phyloP scores from a whole-genome alignment of 1,284 basidiomycete genomes.

The Melanopsichium pennsylvanicum region DNA sequence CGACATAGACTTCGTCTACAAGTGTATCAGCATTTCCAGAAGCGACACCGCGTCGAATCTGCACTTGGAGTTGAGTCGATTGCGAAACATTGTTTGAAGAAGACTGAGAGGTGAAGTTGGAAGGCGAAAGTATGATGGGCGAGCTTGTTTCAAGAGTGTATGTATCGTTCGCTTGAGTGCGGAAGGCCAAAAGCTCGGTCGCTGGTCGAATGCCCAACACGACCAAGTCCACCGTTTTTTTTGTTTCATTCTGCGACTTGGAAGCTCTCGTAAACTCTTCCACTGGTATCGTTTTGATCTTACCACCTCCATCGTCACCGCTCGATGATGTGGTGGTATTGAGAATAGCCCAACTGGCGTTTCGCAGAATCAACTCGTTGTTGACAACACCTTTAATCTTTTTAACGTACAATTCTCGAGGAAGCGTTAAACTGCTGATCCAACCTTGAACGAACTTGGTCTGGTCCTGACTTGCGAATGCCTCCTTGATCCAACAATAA shows the following conservation, averaged over 20 bases:
- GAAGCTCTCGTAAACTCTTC: slow-evolving; percentile 3
- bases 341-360: slow-evolving; percentile 34
- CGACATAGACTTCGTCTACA: slow-evolving; percentile 20
- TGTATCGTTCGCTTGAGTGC: slow-evolving; percentile 14
- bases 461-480: slow-evolving; percentile 18
- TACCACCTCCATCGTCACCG: too few relatives aligned
- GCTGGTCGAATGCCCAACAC: slow-evolving; percentile 28
- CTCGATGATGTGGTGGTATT: slow-evolving; percentile 1
- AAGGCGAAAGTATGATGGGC: background rate
- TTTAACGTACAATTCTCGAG: slow-evolving; percentile 28
- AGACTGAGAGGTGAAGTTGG: slow-evolving; percentile 1
- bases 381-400: slow-evolving; percentile 14
- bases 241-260: background rate
- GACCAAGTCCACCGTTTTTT: slow-evolving; percentile 18
- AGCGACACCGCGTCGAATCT: slow-evolving; percentile 6
- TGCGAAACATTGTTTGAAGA: background rate
- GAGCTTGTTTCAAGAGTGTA: background rate
- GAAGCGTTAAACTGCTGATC: slow-evolving; percentile 20
- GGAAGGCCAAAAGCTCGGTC: slow-evolving; percentile 5
- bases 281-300: slow-evolving; percentile 15
- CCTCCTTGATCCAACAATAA: slow-evolving; percentile 40
- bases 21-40: slow-evolving; percentile 5
- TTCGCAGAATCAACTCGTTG: slow-evolving; percentile 12
- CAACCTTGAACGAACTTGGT: slow-evolving; percentile 26
- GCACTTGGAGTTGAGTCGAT: background rate